Conservation (phyloP, 768 basidiomycete species). For the Boletales sp. region DNA sequence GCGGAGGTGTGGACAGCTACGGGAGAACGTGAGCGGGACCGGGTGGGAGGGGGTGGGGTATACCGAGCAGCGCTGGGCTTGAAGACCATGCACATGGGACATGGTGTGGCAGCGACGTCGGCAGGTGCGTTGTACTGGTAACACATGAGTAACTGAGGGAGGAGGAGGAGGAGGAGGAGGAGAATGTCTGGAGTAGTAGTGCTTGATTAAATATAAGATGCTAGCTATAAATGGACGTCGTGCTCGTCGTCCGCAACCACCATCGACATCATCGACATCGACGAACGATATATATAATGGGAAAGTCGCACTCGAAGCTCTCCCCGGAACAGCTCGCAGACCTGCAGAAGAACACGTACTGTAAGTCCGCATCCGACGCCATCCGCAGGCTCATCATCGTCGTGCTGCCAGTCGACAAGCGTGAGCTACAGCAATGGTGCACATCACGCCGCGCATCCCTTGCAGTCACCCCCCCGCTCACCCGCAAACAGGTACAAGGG, state of each 20-base stretch:
- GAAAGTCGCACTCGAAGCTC: conserved; percentile 95
- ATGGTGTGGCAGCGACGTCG: conserved; percentile 64
- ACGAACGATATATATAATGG: conserved; percentile 61
- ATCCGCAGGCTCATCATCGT: conserved; percentile 18
- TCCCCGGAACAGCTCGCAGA: conserved; percentile 90
- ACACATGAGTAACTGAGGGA: conserved; percentile 67
- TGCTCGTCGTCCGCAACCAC: conserved; percentile 10
- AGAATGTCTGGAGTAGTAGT: no score
- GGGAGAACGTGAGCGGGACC: conserved; percentile 18
- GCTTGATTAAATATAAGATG: no score
- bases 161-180: conserved; percentile 14
- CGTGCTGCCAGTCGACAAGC: conserved; percentile 75
- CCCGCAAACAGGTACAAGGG: conserved; percentile 83
- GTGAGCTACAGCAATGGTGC: conserved; percentile 93
- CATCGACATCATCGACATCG: conserved; percentile 1
- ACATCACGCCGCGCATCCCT: not conserved
- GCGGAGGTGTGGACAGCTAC: conserved; percentile 72
- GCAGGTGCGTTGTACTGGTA: conserved; percentile 60
- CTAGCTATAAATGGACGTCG: conserved; percentile 27
- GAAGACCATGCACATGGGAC: conserved; percentile 86
- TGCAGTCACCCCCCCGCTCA: no score
- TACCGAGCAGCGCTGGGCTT: conserved; percentile 57
- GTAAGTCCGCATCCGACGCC: conserved; percentile 42
- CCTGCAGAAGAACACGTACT: conserved; percentile 97
- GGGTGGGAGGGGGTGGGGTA: conserved; percentile 5